A percentile compares a stretch with the other conserved stretches of the same genome.
Evolutionary conservation across 805 yeast species (phyloP).

Genomic region (Wickerhamiella siamensis): DNA sequence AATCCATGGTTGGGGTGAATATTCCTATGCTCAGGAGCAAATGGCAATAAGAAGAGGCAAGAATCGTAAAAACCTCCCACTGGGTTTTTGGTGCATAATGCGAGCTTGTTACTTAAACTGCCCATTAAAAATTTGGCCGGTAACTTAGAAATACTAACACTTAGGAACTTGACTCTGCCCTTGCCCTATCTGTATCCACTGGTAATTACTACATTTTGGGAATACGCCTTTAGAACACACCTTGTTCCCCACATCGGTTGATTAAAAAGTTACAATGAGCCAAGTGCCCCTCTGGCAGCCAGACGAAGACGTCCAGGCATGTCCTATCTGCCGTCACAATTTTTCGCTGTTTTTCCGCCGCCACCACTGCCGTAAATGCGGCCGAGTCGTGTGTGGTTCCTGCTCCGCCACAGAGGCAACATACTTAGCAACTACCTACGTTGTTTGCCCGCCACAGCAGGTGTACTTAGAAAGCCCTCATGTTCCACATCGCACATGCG

Average conservation of each 20-base stretch:
- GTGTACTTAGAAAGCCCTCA: slow-evolving; percentile 35
- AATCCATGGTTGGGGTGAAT: no score
- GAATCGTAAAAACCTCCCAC: no score
- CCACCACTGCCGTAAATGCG: slow-evolving; percentile 71
- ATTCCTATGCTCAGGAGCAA: no score
- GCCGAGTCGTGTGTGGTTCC: slow-evolving; percentile 56
- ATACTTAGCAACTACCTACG: slow-evolving; percentile 45
- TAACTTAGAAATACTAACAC: no score
- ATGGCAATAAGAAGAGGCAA: no score
- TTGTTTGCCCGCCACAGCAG: slow-evolving; percentile 40
- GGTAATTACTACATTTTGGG: no score
- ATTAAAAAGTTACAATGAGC: slow-evolving; percentile 5
- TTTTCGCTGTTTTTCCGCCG: slow-evolving; percentile 55
- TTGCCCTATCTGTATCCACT: no score
- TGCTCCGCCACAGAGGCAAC: slow-evolving; percentile 44
- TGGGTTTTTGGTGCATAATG: no score
- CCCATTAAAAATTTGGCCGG: no score
- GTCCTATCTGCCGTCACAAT: slow-evolving; percentile 38
- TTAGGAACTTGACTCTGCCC: no score
- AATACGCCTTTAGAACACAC: no score
- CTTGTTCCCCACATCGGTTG: slow-evolving; percentile 18
- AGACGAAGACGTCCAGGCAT: slow-evolving; percentile 38
- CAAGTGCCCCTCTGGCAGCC: slow-evolving; percentile 51
- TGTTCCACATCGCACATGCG: slow-evolving; percentile 60
- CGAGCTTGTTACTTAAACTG: no score